Conservation (phyloP, 2,329 filamentous ascomycete species). For the Tolypocladium ophioglossoides region DNA sequence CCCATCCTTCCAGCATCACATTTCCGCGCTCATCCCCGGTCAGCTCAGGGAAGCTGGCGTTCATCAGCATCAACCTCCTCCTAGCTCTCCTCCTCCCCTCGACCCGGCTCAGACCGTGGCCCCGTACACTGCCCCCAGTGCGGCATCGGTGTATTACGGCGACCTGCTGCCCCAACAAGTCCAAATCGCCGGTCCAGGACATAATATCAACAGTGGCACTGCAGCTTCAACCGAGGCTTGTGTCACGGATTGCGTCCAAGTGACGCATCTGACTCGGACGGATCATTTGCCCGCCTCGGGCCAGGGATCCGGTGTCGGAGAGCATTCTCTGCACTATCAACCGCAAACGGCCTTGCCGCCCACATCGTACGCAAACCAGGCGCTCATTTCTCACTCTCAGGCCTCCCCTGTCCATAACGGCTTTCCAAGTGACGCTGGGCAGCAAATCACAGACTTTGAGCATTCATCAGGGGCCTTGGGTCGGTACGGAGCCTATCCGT, state of each 20-base stretch:
- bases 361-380: background rate
- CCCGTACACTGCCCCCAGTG: background rate
- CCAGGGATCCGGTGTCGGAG: background rate
- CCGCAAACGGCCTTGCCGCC: background rate
- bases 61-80: background rate
- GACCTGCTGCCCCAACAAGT: background rate
- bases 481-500: background rate
- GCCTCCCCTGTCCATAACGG: background rate
- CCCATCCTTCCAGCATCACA: constrained; percentile 3
- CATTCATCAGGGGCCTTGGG: background rate
- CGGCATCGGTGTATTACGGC: background rate
- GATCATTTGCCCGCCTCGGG: background rate
- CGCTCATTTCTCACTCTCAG: background rate
- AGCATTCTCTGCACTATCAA: background rate
- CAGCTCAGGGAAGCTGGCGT: background rate
- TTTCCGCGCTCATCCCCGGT: background rate
- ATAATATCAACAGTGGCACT: background rate
- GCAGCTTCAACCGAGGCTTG: background rate
- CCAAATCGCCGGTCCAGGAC: background rate
- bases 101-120: background rate
- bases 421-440: background rate
- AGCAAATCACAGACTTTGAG: background rate
- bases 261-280: background rate
- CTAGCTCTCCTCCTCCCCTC: background rate
- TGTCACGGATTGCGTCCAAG: background rate